phyloP scores from a whole-genome alignment of 768 basidiomycete genomes.

The Trametes punicea region DNA sequence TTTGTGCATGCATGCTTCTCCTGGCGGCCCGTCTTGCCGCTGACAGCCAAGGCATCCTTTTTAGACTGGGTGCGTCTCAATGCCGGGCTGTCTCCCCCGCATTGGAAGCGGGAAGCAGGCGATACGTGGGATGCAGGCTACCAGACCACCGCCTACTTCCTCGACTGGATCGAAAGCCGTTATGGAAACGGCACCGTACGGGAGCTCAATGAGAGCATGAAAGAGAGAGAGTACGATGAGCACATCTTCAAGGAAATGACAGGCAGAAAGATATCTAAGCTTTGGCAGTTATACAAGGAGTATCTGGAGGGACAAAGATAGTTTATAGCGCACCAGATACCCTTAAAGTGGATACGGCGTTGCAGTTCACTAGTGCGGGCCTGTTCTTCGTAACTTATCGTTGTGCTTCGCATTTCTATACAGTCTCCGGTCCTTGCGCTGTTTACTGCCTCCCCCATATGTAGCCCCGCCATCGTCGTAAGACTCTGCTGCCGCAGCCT shows the following conservation, averaged over 20 bases:
- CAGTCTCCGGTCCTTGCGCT: no score
- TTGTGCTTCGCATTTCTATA: no score
- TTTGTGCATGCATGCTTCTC: not conserved
- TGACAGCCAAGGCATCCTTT: not conserved
- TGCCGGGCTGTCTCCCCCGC: conserved; percentile 58
- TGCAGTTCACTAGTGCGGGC: no score
- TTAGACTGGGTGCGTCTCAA: conserved; percentile 70
- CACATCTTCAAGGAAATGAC: conserved; percentile 51
- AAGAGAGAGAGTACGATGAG: conserved; percentile 46
- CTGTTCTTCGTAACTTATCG: no score
- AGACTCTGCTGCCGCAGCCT: no score
- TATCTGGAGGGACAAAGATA: conserved; percentile 29
- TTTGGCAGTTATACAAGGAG: conserved; percentile 58
- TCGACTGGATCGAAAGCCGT: conserved; percentile 59
- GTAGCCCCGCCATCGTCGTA: no score
- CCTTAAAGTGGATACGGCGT: no score
- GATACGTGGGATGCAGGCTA: conserved; percentile 76
- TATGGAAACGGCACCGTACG: conserved; percentile 53
- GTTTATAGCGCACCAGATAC: not conserved
- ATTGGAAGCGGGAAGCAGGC: conserved; percentile 53
- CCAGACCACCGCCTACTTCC: conserved; percentile 69
- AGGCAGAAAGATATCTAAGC: conserved; percentile 46
- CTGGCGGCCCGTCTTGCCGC: not conserved
- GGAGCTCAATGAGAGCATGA: conserved; percentile 55
- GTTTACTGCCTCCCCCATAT: no score